Evolutionary conservation across 768 basidiomycete genomes (phyloP).

Genomic region (Amanita jacksonii): DNA sequence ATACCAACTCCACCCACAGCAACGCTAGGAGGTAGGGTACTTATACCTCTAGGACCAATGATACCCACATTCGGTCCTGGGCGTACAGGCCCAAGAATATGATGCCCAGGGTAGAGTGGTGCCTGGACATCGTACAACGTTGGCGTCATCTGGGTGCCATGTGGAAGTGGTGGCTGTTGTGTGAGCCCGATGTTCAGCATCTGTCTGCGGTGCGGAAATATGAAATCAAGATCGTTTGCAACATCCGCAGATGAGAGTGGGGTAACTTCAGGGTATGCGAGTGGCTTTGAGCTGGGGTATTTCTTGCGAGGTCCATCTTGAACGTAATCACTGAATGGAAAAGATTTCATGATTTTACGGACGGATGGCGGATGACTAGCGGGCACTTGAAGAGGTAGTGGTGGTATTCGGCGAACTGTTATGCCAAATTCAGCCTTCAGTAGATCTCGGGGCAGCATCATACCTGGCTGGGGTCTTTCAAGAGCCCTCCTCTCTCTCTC

Average conservation of each 20-base stretch:
- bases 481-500: slow-evolving; percentile 77
- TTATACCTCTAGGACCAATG: slow-evolving; percentile 8
- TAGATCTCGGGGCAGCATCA: background rate
- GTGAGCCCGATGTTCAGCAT: background rate
- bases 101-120: slow-evolving; percentile 3
- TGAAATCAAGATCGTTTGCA: slow-evolving; percentile 42
- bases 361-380: slow-evolving; percentile 43
- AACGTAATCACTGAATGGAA: slow-evolving; percentile 32
- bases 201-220: slow-evolving; percentile 34
- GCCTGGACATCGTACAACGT: slow-evolving; percentile 7
- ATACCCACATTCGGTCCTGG: slow-evolving; percentile 5
- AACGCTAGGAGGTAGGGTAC: slow-evolving; percentile 2
- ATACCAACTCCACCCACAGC: slow-evolving; percentile 11
- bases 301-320: slow-evolving; percentile 16
- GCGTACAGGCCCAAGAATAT: slow-evolving; percentile 3
- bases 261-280: slow-evolving; percentile 36
- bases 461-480: slow-evolving; percentile 71
- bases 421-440: background rate
- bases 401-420: slow-evolving; percentile 51
- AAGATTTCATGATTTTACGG: slow-evolving; percentile 55
- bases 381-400: slow-evolving; percentile 39
- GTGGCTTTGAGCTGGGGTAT: slow-evolving; percentile 18
- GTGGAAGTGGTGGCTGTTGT: background rate
- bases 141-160: slow-evolving; percentile 2
- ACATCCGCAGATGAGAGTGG: slow-evolving; percentile 40